Evolutionary conservation across 2,329 filamentous ascomycete genomes (phyloP).

Genomic region (Neonectria sp.): DNA sequence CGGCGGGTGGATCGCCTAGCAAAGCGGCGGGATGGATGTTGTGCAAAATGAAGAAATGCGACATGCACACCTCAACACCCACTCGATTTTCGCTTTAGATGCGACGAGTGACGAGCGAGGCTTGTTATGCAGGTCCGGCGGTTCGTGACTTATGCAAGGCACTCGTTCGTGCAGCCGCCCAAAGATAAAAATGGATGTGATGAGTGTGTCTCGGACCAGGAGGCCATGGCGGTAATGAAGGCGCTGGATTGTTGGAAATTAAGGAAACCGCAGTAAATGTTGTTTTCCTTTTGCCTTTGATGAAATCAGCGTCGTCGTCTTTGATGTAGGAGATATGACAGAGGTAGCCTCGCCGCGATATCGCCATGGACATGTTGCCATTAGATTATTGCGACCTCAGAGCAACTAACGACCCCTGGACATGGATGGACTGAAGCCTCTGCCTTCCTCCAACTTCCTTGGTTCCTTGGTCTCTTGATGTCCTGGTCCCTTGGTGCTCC

Average conservation of each 20-base stretch:
- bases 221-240: not conserved
- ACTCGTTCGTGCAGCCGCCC: conserved; percentile 11
- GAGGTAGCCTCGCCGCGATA: no score
- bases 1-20: not conserved
- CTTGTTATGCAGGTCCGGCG: conserved; percentile 15
- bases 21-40: not conserved
- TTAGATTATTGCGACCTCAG: not conserved
- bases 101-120: conserved; percentile 20
- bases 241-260: conserved; percentile 10
- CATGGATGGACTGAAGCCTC: not conserved
- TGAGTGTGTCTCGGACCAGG: not conserved
- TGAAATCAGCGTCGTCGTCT: not conserved
- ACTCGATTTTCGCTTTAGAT: conserved; percentile 3
- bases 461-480: conserved; percentile 9
- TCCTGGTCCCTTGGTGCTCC: conserved; percentile 10
- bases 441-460: not conserved
- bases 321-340: not conserved
- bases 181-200: not conserved
- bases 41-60: conserved; percentile 26
- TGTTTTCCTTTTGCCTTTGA: not conserved
- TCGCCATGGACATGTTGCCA: not conserved
- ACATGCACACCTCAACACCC: conserved; percentile 1
- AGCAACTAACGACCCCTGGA: not conserved
- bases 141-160: conserved; percentile 20
- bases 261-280: not conserved